Evolutionary conservation across 2,329 filamentous ascomycete species (phyloP).

Genomic region (Monosporascus ibericus): DNA sequence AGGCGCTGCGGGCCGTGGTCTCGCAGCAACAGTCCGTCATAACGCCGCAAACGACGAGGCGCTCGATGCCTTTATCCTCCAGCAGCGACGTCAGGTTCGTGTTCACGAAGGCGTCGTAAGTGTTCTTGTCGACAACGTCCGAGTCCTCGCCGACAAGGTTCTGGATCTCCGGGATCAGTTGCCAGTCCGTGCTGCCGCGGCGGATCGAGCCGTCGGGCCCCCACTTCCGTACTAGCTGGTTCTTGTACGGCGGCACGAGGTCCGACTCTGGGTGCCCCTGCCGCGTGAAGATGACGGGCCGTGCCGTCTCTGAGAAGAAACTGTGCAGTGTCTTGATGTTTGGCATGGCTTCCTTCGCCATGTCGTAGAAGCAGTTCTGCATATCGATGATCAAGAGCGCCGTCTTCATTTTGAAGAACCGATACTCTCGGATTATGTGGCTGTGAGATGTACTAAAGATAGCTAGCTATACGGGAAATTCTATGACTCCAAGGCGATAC

Average conservation of each 20-base stretch:
- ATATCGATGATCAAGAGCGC: conserved; percentile 35
- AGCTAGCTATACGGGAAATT: too few species aligned
- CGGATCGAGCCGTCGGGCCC: conserved; percentile 26
- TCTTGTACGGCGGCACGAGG: conserved; percentile 24
- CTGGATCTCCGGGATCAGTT: conserved; percentile 22
- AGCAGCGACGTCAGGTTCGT: conserved; percentile 24
- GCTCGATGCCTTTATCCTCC: conserved; percentile 18
- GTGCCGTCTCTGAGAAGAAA: conserved; percentile 7
- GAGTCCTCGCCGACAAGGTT: conserved; percentile 2
- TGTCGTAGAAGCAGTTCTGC: conserved; percentile 30
- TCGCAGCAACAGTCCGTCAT: conserved; percentile 38
- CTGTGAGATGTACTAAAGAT: too few species aligned
- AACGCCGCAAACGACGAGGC: conserved; percentile 32
- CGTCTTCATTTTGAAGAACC: conserved; percentile 13
- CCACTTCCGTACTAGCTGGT: conserved; percentile 34
- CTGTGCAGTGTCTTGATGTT: conserved; percentile 26
- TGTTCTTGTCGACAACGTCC: conserved; percentile 26
- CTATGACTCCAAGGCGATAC: too few species aligned
- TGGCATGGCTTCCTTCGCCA: conserved; percentile 26
- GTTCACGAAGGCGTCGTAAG: conserved; percentile 34
- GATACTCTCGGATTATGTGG: too few species aligned
- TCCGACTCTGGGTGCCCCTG: conserved; percentile 30
- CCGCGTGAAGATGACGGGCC: conserved; percentile 32
- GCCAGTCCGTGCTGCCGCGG: conserved; percentile 23
- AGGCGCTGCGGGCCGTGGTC: conserved; percentile 30